Conservation (phyloP, 371 early-diverging fungal genomes). For the Sporodiniella umbellata region DNA sequence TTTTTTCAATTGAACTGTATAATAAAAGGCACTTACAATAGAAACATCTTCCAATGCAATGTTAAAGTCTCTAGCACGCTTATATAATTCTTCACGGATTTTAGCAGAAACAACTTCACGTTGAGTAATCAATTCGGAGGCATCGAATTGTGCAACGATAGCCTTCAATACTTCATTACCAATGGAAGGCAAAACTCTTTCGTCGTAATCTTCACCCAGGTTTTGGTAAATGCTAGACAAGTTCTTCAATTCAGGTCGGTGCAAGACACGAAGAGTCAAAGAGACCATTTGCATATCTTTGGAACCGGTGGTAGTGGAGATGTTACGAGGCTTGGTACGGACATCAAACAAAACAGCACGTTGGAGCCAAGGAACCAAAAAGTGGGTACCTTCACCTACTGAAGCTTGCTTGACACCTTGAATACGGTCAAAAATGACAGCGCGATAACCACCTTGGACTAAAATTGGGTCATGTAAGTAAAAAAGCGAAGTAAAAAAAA, state of each 20-base stretch:
- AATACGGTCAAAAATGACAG: slow-evolving; percentile 95
- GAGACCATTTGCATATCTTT: slow-evolving; percentile 91
- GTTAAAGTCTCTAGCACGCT: slow-evolving; percentile 93
- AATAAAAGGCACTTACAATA: slow-evolving; percentile 61
- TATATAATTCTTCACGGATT: slow-evolving; percentile 91
- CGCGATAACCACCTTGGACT: slow-evolving; percentile 96
- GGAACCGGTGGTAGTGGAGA: slow-evolving; percentile 92
- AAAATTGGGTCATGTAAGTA: not conserved
- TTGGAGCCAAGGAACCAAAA: slow-evolving; percentile 92
- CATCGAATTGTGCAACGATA: slow-evolving; percentile 98
- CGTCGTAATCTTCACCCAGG: slow-evolving; percentile 95
- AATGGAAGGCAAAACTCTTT: slow-evolving; percentile 95
- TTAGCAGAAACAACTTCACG: slow-evolving; percentile 93
- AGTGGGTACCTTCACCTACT: slow-evolving; percentile 94
- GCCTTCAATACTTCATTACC: slow-evolving; percentile 99
- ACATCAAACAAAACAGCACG: slow-evolving; percentile 81
- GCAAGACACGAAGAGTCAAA: slow-evolving; percentile 91
- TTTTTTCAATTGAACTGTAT: too few relatives aligned
- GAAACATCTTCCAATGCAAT: slow-evolving; percentile 97
- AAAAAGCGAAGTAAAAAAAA: slow-evolving; percentile 9
- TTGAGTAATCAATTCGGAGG: slow-evolving; percentile 96
- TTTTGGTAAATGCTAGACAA: slow-evolving; percentile 87
- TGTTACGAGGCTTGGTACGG: slow-evolving; percentile 94
- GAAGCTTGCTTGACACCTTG: slow-evolving; percentile 85
- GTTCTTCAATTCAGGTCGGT: slow-evolving; percentile 80